Conservation (phyloP, 768 basidiomycete species). For the Calocybe cyanea region DNA sequence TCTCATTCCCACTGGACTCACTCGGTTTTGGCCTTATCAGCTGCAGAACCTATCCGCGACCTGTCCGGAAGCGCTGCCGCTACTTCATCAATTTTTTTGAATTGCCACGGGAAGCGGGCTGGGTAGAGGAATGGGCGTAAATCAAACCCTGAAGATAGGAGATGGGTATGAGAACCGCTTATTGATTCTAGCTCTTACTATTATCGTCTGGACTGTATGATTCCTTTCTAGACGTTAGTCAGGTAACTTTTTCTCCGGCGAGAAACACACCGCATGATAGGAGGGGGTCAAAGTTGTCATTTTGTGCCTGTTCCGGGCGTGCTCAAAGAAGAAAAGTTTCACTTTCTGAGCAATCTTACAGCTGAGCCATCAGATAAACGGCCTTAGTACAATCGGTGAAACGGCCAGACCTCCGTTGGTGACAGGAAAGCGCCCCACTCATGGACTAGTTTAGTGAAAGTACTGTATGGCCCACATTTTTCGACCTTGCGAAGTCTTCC, state of each 20-base stretch:
- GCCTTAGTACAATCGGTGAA: neutral
- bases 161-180: constrained; percentile 12
- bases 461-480: constrained; percentile 97
- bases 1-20: constrained; percentile 21
- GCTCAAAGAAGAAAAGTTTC: constrained; percentile 94
- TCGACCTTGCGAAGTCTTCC: constrained; percentile 93
- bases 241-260: neutral
- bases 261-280: constrained; percentile 79
- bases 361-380: neutral
- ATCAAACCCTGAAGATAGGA: constrained; percentile 69
- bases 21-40: constrained; percentile 46
- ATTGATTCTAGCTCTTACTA: constrained; percentile 44
- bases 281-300: constrained; percentile 96
- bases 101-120: constrained; percentile 94
- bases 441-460: constrained; percentile 91
- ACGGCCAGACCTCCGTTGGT: constrained; percentile 64
- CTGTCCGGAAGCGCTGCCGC: constrained; percentile 74
- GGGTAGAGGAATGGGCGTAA: constrained; percentile 96
- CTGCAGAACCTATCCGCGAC: constrained; percentile 32
- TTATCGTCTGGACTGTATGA: constrained; percentile 97
- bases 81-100: constrained; percentile 88
- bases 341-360: constrained; percentile 92
- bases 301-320: constrained; percentile 96
- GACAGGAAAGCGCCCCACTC: constrained; percentile 90
- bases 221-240: constrained; percentile 48